phyloP scores from a whole-genome alignment of 1,284 basidiomycete species.

The Ceratobasidium sp. region DNA sequence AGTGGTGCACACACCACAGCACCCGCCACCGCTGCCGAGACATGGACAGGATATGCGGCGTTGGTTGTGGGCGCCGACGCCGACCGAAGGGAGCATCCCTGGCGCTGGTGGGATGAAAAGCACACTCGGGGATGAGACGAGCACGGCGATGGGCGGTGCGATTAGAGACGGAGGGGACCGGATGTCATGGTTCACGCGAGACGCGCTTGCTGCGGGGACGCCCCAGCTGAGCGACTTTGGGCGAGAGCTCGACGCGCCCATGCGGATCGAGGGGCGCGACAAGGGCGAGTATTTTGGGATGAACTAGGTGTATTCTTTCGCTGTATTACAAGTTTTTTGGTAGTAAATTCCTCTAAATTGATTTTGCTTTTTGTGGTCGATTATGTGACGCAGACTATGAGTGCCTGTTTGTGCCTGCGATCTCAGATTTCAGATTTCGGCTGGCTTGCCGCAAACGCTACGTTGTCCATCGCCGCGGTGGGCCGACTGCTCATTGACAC shows the following conservation, averaged over 20 bases:
- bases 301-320: constrained; percentile 13
- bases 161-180: constrained; percentile 15
- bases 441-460: not conserved
- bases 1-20: constrained; percentile 22
- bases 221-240: constrained; percentile 26
- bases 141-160: constrained; percentile 19
- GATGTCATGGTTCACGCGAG: constrained; percentile 22
- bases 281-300: constrained; percentile 15
- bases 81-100: constrained; percentile 17
- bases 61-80: constrained; percentile 25
- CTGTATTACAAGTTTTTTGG: not conserved
- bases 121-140: constrained; percentile 7
- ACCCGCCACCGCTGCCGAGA: constrained; percentile 6
- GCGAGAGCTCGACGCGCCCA: constrained; percentile 6
- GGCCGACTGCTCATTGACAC: not conserved
- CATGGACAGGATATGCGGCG: constrained; percentile 4
- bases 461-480: not conserved
- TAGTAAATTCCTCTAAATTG: not conserved
- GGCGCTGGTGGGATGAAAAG: not conserved
- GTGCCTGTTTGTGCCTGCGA: constrained; percentile 11
- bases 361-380: constrained; percentile 11
- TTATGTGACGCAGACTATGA: constrained; percentile 2
- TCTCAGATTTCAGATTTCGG: constrained; percentile 14
- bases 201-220: constrained; percentile 19
- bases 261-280: constrained; percentile 11